Conservation (phyloP, 2,329 filamentous ascomycete genomes). For the Apiospora hydei region DNA sequence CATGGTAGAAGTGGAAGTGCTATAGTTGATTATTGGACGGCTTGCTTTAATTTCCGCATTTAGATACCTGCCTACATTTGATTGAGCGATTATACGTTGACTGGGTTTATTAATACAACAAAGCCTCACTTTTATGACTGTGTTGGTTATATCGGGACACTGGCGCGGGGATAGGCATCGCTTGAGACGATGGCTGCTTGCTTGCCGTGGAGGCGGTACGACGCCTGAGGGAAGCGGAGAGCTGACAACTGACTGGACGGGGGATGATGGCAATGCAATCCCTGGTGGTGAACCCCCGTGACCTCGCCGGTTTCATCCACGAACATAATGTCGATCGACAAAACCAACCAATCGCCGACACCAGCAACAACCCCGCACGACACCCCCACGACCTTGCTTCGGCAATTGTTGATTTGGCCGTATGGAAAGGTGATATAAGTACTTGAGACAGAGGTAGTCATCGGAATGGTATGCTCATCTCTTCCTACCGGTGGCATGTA, state of each 20-base stretch:
- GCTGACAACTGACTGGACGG: background rate
- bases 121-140: too few relatives aligned
- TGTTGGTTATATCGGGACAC: too few relatives aligned
- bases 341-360: slow-evolving; percentile 27
- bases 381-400: slow-evolving; percentile 30
- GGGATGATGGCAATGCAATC: background rate
- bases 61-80: too few relatives aligned
- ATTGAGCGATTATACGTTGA: too few relatives aligned
- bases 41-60: too few relatives aligned
- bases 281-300: background rate
- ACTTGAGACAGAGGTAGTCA: background rate
- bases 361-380: slow-evolving; percentile 34
- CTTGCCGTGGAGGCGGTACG: background rate
- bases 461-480: background rate
- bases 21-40: too few relatives aligned
- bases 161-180: too few relatives aligned
- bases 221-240: background rate
- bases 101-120: too few relatives aligned
- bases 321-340: background rate
- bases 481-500: background rate
- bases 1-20: too few relatives aligned
- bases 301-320: background rate
- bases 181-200: background rate
- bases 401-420: slow-evolving; percentile 34
- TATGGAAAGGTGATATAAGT: background rate